Evolutionary conservation across 1,284 basidiomycete genomes (phyloP).

Genomic region (Tilletia indica): DNA sequence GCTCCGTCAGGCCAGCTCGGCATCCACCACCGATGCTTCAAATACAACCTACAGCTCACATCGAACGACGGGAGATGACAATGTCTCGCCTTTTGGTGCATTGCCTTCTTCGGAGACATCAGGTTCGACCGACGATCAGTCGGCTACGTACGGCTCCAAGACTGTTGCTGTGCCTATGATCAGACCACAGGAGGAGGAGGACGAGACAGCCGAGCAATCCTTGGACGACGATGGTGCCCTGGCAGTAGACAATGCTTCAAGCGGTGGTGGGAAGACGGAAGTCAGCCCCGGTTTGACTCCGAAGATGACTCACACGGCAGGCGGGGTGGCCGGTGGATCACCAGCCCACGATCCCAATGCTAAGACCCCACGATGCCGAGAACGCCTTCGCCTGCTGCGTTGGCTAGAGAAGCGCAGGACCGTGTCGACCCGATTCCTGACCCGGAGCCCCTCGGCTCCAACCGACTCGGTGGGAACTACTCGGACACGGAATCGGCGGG

Average conservation of each 20-base stretch:
- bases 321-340: neutral
- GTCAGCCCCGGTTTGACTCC: conserved; percentile 3
- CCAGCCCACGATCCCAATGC: neutral
- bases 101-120: neutral
- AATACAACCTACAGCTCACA: neutral
- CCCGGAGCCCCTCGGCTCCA: neutral
- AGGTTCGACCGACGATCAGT: neutral
- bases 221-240: too few relatives aligned
- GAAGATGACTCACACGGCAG: neutral
- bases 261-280: neutral
- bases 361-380: conserved; percentile 9
- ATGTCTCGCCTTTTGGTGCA: neutral
- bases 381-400: neutral
- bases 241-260: too few relatives aligned
- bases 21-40: neutral
- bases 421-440: too few relatives aligned
- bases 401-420: conserved; percentile 7
- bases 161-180: too few relatives aligned
- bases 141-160: too few relatives aligned
- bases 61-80: neutral
- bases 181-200: too few relatives aligned
- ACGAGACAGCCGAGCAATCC: too few relatives aligned
- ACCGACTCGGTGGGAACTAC: neutral
- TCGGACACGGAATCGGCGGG: neutral
- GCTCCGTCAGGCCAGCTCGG: neutral